Evolutionary conservation across 2,329 filamentous ascomycete genomes (phyloP).

Genomic region (Neurospora sp.): DNA sequence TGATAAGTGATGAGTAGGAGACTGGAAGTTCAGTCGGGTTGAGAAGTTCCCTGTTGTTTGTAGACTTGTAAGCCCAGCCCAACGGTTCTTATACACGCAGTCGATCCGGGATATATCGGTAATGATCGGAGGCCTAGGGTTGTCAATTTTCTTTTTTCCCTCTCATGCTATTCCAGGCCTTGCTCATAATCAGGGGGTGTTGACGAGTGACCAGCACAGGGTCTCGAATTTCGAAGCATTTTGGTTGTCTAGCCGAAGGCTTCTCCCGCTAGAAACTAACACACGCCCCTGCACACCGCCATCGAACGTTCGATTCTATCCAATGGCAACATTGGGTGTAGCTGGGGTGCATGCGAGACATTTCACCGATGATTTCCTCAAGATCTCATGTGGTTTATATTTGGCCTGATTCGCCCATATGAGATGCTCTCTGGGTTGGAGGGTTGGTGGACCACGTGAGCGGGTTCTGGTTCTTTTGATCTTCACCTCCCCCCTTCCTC

Average conservation of each 20-base stretch:
- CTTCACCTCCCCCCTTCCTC: neutral
- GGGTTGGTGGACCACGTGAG: neutral
- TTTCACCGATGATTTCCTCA: neutral
- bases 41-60: neutral
- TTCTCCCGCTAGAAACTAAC: neutral
- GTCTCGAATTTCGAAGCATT: neutral
- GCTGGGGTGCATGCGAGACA: neutral
- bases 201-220: neutral
- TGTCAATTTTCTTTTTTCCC: neutral
- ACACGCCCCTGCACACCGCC: neutral
- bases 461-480: neutral
- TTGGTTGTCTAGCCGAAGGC: neutral
- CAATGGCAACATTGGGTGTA: neutral
- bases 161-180: neutral
- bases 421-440: neutral
- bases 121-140: neutral
- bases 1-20: neutral
- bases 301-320: neutral
- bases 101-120: neutral
- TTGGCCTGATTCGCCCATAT: neutral
- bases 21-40: neutral
- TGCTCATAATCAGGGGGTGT: neutral
- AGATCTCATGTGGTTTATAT: neutral
- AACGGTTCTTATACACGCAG: neutral
- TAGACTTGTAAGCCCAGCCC: neutral